Percentiles rank a stretch among this genome's conserved stretches.
Conservation (phyloP, 179 eudicot species). For the Camellia oleifera region DNA sequence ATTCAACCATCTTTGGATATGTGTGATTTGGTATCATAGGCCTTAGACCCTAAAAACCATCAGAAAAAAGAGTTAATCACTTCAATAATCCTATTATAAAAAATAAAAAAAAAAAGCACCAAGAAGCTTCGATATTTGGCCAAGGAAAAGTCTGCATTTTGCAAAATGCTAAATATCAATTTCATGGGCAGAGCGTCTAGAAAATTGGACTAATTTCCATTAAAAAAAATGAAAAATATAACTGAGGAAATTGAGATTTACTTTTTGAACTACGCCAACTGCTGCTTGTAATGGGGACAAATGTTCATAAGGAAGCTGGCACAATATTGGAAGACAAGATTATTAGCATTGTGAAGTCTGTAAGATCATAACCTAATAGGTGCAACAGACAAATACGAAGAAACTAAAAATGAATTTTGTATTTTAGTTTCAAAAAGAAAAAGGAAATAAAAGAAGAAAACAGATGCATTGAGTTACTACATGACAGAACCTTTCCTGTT, state of each 20-base stretch:
- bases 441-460: neutral
- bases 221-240: neutral
- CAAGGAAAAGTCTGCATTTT: neutral
- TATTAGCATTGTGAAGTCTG: neutral
- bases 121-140: neutral
- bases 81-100: neutral
- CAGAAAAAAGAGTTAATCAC: neutral
- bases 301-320: constrained; percentile 48
- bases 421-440: neutral
- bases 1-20: constrained; percentile 33
- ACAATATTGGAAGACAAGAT: constrained; percentile 4
- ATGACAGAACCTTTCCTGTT: constrained; percentile 50
- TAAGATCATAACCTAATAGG: neutral
- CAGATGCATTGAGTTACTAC: neutral
- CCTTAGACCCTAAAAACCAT: constrained; percentile 41
- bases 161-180: neutral
- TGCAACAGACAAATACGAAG: neutral
- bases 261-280: constrained; percentile 54
- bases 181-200: neutral
- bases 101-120: neutral
- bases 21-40: constrained; percentile 40
- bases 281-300: constrained; percentile 59
- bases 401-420: neutral
- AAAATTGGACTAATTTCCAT: neutral
- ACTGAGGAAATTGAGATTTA: constrained; percentile 15